phyloP scores from a whole-genome alignment of 495 filamentous ascomycete genomes.

The Chaetomium cochliodes region DNA sequence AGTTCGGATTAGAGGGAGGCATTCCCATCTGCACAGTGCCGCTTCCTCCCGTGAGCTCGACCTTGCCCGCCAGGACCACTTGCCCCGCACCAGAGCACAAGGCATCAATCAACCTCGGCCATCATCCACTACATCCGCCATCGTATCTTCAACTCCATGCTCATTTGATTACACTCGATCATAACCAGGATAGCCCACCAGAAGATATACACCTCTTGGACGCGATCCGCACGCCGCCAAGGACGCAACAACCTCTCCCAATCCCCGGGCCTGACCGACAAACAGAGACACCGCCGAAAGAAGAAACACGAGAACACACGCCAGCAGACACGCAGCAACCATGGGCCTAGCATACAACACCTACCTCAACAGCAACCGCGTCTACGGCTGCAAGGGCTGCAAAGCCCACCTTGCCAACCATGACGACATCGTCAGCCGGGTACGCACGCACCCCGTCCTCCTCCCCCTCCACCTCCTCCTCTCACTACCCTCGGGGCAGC shows the following conservation, averaged over 20 bases:
- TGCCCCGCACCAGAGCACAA: slow-evolving; percentile 1
- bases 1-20: not conserved
- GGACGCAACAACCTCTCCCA: not conserved
- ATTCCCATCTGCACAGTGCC: not conserved
- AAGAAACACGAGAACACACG: too few relatives aligned
- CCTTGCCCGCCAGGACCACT: not conserved
- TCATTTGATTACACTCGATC: too few relatives aligned
- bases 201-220: too few relatives aligned
- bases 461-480: slow-evolving; percentile 12
- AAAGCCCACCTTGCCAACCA: slow-evolving; percentile 94
- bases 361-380: slow-evolving; percentile 83
- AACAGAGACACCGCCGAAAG: not conserved
- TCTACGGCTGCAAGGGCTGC: slow-evolving; percentile 95
- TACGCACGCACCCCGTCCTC: slow-evolving; percentile 44
- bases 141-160: too few relatives aligned
- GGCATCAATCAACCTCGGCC: not conserved
- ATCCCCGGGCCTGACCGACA: not conserved
- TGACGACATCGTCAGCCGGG: slow-evolving; percentile 92
- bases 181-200: too few relatives aligned
- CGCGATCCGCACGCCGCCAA: not conserved
- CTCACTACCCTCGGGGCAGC: slow-evolving; percentile 7
- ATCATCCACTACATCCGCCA: not conserved
- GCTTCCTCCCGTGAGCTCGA: not conserved
- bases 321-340: slow-evolving; percentile 28
- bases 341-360: slow-evolving; percentile 98